phyloP scores from a whole-genome alignment of 2,329 filamentous ascomycete genomes.

The Fusarium globosum region DNA sequence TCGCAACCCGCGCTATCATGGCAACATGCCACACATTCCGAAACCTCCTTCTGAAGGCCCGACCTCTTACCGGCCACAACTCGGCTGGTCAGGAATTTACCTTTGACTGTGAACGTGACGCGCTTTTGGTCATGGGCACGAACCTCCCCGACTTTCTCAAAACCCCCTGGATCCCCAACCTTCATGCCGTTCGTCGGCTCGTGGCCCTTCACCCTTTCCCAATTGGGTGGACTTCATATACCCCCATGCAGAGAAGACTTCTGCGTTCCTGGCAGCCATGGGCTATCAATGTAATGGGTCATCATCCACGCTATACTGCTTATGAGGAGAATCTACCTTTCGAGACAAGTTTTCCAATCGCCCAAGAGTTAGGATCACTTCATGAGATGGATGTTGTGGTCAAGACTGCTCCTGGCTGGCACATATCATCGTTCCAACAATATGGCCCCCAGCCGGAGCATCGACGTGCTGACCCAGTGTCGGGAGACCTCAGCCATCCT shows the following conservation, averaged over 20 bases:
- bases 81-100: neutral
- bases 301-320: neutral
- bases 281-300: neutral
- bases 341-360: neutral
- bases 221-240: neutral
- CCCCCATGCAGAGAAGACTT: accelerated
- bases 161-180: accelerated
- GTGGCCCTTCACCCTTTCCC: neutral
- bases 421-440: neutral
- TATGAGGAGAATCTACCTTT: neutral
- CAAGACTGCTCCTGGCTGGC: neutral
- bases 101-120: neutral
- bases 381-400: neutral
- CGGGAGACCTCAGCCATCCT: accelerated
- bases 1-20: neutral
- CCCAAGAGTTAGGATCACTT: accelerated
- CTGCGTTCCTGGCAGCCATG: too few relatives aligned
- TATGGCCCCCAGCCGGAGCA: neutral
- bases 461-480: accelerated
- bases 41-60: neutral
- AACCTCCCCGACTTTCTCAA: neutral
- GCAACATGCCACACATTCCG: neutral
- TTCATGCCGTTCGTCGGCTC: neutral
- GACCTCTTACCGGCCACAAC: neutral
- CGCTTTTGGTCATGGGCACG: neutral